These are phyloP conservation scores for Trapa bicornis DNA, from an alignment of 345 rosid genomes.

Conservation along the genomic window DNA sequence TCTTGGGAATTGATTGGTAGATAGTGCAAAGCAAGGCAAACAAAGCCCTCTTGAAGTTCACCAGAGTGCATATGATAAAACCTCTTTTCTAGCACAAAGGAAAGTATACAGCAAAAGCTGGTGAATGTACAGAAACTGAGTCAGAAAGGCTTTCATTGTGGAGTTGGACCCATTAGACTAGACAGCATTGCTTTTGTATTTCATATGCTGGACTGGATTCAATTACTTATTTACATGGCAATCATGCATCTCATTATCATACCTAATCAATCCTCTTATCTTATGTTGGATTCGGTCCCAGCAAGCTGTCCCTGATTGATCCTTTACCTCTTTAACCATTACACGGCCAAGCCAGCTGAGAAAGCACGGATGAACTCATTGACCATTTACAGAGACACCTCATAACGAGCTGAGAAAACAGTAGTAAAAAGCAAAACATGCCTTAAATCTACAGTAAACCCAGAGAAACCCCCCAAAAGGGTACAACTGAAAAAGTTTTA, in stretches of 20 bases:
- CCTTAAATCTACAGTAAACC: neutral
- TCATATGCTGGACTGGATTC: neutral
- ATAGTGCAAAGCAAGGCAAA: constrained; percentile 1
- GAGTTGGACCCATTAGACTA: neutral
- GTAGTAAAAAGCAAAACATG: neutral
- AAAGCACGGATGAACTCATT: neutral
- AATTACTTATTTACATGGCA: neutral
- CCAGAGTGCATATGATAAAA: neutral
- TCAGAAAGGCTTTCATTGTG: neutral
- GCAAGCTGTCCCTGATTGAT: neutral
- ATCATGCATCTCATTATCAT: neutral
- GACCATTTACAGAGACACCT: neutral
- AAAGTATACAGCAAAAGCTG: neutral
- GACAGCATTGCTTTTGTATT: neutral
- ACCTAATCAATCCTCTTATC: neutral
- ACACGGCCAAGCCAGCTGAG: neutral
- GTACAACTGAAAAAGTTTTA: too few relatives aligned
- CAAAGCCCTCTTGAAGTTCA: neutral
- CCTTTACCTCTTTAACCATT: neutral
- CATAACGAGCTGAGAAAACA: neutral
- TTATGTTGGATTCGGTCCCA: neutral
- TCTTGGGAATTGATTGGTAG: constrained; percentile 1
- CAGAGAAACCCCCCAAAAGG: neutral
- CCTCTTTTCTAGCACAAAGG: neutral
- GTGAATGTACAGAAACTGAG: neutral